Evolutionary conservation across 2,329 filamentous ascomycete species (phyloP), one percentile per base, ranked within the genome.

Genomic region (Pseudogymnoascus sp.): DNA sequence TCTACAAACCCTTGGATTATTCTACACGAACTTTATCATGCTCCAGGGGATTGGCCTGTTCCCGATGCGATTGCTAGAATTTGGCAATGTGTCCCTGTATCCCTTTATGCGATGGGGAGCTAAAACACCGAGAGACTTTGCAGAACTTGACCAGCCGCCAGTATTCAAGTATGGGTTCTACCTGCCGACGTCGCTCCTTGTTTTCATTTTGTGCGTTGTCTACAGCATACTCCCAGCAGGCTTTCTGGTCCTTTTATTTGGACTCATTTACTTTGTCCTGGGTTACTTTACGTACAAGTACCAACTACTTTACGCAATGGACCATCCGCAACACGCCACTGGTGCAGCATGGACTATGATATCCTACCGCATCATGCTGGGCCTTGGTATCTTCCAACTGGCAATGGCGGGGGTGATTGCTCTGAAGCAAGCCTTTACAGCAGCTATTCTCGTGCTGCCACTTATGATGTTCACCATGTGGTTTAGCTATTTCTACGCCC

Each of bases 341-440:
- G 95, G 95, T 18, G 86, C 88, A 64, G 91, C 92, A 4, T 99
- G 94, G 94, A 88, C 89, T 57, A 96, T 99, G 82, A 96, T 99
- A 64, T 96, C 91, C 75, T 91, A 94, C 70, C 89, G 94, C 36
- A 82, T 97, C 62, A 84, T 97, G 61, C 78, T 97, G 22, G 94
- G 94, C 1, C 76, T 97, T 8, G 76, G 95, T 2, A 84, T 97
- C 41, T 97, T 97, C 70, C 91, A 99, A 73, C 75, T 96, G 20
- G 91, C 94, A 53, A 94, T 96, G 81, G 87, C 90, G 20, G 93
- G 93, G 2, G 87, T 93, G 64, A 82, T 99, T 61, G 90, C 90
- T 2, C 76, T 94, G 28, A 82, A 86, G 61, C 77, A 82, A 58
- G 91, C 90, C 0, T 89, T 91, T 67, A 83, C 86, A 18, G 82